These are phyloP conservation scores for Kentomonas sorsogonicus DNA, from an alignment of 208 protist genomes.

Conservation along the genomic window DNA sequence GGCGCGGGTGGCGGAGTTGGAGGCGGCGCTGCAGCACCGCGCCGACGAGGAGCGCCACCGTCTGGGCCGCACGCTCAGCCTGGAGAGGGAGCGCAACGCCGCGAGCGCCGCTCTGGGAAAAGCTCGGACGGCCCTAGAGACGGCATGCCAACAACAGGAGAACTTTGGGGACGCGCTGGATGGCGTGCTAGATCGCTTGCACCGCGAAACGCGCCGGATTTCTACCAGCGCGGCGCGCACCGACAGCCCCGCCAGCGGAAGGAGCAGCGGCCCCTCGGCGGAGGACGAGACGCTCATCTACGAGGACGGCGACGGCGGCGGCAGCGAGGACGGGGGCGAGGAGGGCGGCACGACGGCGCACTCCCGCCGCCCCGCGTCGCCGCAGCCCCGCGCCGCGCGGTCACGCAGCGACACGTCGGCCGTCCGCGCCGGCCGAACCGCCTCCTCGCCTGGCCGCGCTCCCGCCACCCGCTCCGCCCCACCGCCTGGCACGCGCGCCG, in stretches of 20 bases:
- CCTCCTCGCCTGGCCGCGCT: background rate
- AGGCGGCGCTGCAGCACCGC: slow-evolving; percentile 44
- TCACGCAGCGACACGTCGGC: too few species aligned
- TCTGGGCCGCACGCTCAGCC: slow-evolving; percentile 32
- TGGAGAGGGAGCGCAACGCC: slow-evolving; percentile 38
- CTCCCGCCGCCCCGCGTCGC: too few species aligned
- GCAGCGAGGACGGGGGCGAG: too few species aligned
- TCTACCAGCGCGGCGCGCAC: too few species aligned
- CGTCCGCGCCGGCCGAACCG: too few species aligned
- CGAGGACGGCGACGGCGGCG: background rate
- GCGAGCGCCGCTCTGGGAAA: slow-evolving; percentile 10
- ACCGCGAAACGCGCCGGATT: too few species aligned
- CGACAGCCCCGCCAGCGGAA: slow-evolving; percentile 2
- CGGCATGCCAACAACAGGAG: slow-evolving; percentile 14
- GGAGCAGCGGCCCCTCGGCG: background rate
- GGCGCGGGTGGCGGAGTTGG: slow-evolving; percentile 15
- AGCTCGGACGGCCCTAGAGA: slow-evolving; percentile 9
- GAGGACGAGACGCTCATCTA: background rate
- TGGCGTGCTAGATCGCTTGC: slow-evolving; percentile 5
- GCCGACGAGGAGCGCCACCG: slow-evolving; percentile 51
- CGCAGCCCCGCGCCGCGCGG: too few species aligned
- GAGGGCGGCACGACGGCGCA: too few species aligned
- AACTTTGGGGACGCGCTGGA: slow-evolving; percentile 10
- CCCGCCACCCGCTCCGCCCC: background rate
- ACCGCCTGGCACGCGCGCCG: background rate